A percentile compares a stretch with the other conserved stretches of the same genome.
These are phyloP conservation scores for Multifurca ochricompacta DNA, from an alignment of 768 basidiomycete genomes.

Conservation along the genomic window DNA sequence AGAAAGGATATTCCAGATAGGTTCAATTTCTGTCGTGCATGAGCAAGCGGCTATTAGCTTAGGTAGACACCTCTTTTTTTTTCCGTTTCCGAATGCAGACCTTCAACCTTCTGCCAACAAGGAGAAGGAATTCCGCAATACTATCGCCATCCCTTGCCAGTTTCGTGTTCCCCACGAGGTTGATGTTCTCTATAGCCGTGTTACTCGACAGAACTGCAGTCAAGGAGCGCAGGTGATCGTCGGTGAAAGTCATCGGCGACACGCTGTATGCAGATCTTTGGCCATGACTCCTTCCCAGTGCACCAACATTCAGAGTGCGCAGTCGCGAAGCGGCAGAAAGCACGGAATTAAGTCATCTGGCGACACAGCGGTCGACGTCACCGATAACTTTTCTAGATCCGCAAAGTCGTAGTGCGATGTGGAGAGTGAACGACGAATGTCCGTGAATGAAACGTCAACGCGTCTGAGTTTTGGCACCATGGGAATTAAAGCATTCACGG, in stretches of 20 bases:
- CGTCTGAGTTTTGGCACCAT: slow-evolving; percentile 44
- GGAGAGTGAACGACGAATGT: slow-evolving; percentile 33
- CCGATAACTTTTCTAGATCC: slow-evolving; percentile 50
- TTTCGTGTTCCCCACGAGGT: slow-evolving; percentile 56
- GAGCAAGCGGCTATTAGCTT: not conserved
- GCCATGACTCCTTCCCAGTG: slow-evolving; percentile 42
- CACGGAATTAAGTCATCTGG: slow-evolving; percentile 35
- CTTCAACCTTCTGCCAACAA: slow-evolving; percentile 42
- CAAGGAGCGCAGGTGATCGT: slow-evolving; percentile 38
- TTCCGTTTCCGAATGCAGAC: no score
- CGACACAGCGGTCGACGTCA: slow-evolving; percentile 47
- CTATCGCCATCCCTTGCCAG: slow-evolving; percentile 36
- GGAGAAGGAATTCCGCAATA: slow-evolving; percentile 39
- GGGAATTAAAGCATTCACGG: slow-evolving; percentile 36
- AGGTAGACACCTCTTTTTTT: not conserved
- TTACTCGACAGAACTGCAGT: slow-evolving; percentile 34
- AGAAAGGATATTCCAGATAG: slow-evolving; percentile 46
- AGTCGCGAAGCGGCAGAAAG: slow-evolving; percentile 36
- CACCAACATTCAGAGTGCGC: slow-evolving; percentile 47
- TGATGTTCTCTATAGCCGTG: slow-evolving; percentile 42
- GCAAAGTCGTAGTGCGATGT: slow-evolving; percentile 9
- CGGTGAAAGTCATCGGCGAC: slow-evolving; percentile 49
- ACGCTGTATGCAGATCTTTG: slow-evolving; percentile 32
- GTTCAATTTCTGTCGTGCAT: slow-evolving; percentile 45
- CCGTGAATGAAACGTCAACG: slow-evolving; percentile 61